Percentiles rank a stretch among this genome's conserved stretches.
These are phyloP conservation scores for barrel medic (Medicago truncatula) DNA, from an alignment of 306 rosid species.

Conservation along the genomic window MtrunA17r5.0-ANR NC_053046.1:40763501-40764000, in stretches of 20 bases:
- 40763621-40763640: background rate
- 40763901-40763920: background rate
- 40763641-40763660: slow-evolving; percentile 38
- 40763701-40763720: background rate
- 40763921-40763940: background rate
- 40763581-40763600: slow-evolving; percentile 3
- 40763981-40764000: background rate
- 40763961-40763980: slow-evolving; percentile 5
- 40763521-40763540: slow-evolving; percentile 20
- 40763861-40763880: background rate
- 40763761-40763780: background rate
- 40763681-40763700: background rate
- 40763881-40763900: slow-evolving; percentile 27
- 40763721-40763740: slow-evolving; percentile 17
- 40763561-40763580: background rate
- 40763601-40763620: background rate
- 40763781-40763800: no score
- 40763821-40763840: slow-evolving; percentile 4
- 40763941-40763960: slow-evolving; percentile 22
- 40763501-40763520: background rate
- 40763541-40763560: background rate
- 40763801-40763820: background rate
- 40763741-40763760: background rate
- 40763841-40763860: background rate
- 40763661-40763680: background rate